These are phyloP conservation scores for Areca catechu DNA, from an alignment of 176 grass and related monocot genomes.

Conservation along the genomic window DNA sequence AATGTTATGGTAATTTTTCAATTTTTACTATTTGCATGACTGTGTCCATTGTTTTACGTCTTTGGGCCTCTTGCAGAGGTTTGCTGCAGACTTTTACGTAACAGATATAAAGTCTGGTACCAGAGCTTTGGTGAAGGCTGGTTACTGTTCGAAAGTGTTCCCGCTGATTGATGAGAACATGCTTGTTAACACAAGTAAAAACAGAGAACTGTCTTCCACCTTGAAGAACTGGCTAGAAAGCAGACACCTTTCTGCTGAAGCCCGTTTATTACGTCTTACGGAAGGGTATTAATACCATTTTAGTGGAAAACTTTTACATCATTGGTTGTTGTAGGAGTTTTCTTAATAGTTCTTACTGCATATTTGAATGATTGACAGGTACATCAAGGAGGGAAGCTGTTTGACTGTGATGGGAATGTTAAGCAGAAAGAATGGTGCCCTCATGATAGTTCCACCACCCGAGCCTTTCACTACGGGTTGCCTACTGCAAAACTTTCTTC, in stretches of 20 bases:
- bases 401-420: conserved; percentile 75
- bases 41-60: conserved; percentile 11
- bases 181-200: conserved; percentile 46
- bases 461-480: conserved; percentile 74
- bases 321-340: no score
- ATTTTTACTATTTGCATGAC: no score
- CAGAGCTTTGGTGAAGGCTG: conserved; percentile 77
- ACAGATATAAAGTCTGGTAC: conserved; percentile 79
- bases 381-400: conserved; percentile 67
- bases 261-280: conserved; percentile 49
- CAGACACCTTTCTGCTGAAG: conserved; percentile 62
- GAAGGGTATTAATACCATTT: conserved; percentile 62
- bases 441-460: conserved; percentile 50
- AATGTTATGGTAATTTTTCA: no score
- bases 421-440: conserved; percentile 58
- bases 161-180: conserved; percentile 65
- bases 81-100: conserved; percentile 95
- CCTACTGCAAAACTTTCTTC: conserved; percentile 47
- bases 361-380: conserved; percentile 32
- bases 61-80: conserved; percentile 58
- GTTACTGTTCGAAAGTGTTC: conserved; percentile 54
- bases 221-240: conserved; percentile 83
- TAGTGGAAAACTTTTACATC: not conserved
- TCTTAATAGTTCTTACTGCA: conserved; percentile 8
- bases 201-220: conserved; percentile 69